Percentiles rank a stretch among this genome's conserved stretches.
These are phyloP conservation scores for Epithele typhae DNA, from an alignment of 768 basidiomycete species.

Conservation along the genomic window DNA sequence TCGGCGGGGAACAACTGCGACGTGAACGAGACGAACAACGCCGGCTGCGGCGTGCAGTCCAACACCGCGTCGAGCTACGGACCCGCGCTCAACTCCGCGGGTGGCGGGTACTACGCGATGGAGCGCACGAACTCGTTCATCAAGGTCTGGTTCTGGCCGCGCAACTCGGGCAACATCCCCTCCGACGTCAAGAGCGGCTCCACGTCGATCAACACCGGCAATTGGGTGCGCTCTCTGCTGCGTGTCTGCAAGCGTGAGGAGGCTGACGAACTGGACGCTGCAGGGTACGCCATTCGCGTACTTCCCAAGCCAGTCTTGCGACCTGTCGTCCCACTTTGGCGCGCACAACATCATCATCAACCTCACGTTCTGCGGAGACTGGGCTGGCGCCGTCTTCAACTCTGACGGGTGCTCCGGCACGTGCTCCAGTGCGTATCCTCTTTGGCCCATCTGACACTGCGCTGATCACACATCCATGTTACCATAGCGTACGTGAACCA, in stretches of 20 bases:
- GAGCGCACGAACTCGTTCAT: conserved; percentile 54
- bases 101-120: conserved; percentile 64
- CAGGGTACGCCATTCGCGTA: conserved; percentile 45
- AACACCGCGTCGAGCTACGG: conserved; percentile 45
- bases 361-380: conserved; percentile 64
- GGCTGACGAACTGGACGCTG: background rate
- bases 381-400: conserved; percentile 47
- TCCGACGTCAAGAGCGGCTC: conserved; percentile 39
- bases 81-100: conserved; percentile 50
- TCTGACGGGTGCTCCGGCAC: conserved; percentile 45
- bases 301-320: conserved; percentile 3
- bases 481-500: conserved; percentile 55
- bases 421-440: conserved; percentile 42
- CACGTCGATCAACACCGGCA: conserved; percentile 39
- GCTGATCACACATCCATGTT: background rate
- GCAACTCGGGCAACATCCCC: conserved; percentile 37
- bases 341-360: conserved; percentile 22
- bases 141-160: conserved; percentile 72
- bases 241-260: background rate
- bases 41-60: conserved; percentile 51
- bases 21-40: conserved; percentile 39
- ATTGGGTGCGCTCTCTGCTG: conserved; percentile 40
- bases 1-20: conserved; percentile 38
- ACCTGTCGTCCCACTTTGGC: background rate
- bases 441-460: background rate